A percentile compares a stretch with the other conserved stretches of the same genome.
Conservation (phyloP, 352 stramenopile species). For the Phytopythium litorale region DNA sequence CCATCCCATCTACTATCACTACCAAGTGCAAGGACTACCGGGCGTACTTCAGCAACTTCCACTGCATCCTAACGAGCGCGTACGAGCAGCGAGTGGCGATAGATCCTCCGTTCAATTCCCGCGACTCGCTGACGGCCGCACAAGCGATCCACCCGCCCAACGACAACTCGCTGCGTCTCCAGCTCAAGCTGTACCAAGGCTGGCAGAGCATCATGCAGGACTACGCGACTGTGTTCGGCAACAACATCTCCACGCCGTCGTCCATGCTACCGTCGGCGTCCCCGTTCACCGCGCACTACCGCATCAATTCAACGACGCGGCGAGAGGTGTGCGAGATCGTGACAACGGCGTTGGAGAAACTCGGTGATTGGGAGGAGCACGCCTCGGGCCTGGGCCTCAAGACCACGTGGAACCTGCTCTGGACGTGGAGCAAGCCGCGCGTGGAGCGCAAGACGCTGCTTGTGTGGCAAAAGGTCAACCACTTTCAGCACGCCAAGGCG, state of each 20-base stretch:
- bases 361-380: slow-evolving; percentile 70
- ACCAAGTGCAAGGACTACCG: slow-evolving; percentile 49
- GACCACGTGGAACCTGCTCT: slow-evolving; percentile 90
- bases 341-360: slow-evolving; percentile 49
- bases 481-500: slow-evolving; percentile 89
- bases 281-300: slow-evolving; percentile 63
- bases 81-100: slow-evolving; percentile 44
- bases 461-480: slow-evolving; percentile 93
- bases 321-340: slow-evolving; percentile 86
- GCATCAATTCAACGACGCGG: slow-evolving; percentile 73
- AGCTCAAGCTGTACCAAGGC: slow-evolving; percentile 77
- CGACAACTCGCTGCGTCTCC: slow-evolving; percentile 52
- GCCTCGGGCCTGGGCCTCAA: slow-evolving; percentile 77
- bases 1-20: slow-evolving; percentile 7
- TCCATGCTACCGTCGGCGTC: slow-evolving; percentile 29
- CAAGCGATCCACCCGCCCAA: slow-evolving; percentile 18
- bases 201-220: slow-evolving; percentile 86
- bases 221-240: slow-evolving; percentile 80
- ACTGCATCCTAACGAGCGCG: slow-evolving; percentile 71
- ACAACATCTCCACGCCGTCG: slow-evolving; percentile 25
- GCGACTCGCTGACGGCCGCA: slow-evolving; percentile 9
- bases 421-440: slow-evolving; percentile 89
- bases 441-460: slow-evolving; percentile 82
- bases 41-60: slow-evolving; percentile 62
- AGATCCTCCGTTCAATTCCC: slow-evolving; percentile 9